A percentile compares a stretch with the other conserved stretches of the same genome.
Conservation (phyloP, 208 protist genomes). For the Leptomonas seymouri region DNA sequence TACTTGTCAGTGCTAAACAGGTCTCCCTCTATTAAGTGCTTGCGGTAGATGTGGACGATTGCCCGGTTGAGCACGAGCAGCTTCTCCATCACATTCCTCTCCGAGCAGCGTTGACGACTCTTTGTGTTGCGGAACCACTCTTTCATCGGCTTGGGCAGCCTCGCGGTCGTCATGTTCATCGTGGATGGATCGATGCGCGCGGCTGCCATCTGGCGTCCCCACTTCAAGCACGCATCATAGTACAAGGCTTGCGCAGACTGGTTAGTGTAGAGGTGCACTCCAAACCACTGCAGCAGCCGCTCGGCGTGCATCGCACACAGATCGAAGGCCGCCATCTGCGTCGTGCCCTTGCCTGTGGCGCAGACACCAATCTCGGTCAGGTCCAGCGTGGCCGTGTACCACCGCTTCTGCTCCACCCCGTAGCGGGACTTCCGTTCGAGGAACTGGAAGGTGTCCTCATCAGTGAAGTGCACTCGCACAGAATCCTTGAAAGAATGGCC, state of each 20-base stretch:
- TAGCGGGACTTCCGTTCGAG: slow-evolving; percentile 1
- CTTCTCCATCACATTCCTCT: slow-evolving; percentile 33
- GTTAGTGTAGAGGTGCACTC: slow-evolving; percentile 42
- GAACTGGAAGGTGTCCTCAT: slow-evolving; percentile 27
- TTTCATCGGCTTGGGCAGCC: slow-evolving; percentile 54
- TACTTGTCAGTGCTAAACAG: slow-evolving; percentile 34
- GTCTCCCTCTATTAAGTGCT: slow-evolving; percentile 60
- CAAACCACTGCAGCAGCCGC: slow-evolving; percentile 55
- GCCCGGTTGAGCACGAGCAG: slow-evolving; percentile 43
- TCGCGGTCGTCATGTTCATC: slow-evolving; percentile 6
- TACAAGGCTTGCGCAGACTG: slow-evolving; percentile 42
- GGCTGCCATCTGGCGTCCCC: slow-evolving; percentile 45
- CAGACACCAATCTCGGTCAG: slow-evolving; percentile 20
- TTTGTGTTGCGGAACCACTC: slow-evolving; percentile 45
- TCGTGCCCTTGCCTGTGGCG: slow-evolving; percentile 59
- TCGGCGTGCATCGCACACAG: slow-evolving; percentile 87
- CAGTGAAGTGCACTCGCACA: slow-evolving; percentile 8
- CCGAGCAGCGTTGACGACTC: slow-evolving; percentile 29
- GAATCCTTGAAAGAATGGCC: slow-evolving; percentile 13
- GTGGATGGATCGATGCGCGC: slow-evolving; percentile 24
- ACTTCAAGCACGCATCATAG: slow-evolving; percentile 65
- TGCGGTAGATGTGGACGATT: slow-evolving; percentile 34
- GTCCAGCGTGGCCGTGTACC: slow-evolving; percentile 29
- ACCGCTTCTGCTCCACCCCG: slow-evolving; percentile 12
- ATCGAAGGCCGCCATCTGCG: slow-evolving; percentile 24